These are phyloP conservation scores for Blastocystis sp. DNA, from an alignment of 352 stramenopile species.

Conservation along the genomic window DNA sequence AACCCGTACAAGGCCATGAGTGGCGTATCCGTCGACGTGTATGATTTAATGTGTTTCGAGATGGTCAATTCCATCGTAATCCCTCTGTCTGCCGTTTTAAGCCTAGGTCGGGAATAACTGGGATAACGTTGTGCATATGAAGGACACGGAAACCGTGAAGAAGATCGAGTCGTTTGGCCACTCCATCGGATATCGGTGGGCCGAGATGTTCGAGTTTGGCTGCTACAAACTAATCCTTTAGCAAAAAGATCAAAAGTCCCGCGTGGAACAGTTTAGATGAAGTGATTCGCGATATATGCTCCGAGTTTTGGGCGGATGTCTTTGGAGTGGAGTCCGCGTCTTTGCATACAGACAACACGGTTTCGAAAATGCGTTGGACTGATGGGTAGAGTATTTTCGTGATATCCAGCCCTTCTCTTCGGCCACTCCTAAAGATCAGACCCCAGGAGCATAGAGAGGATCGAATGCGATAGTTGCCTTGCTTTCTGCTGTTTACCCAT, in stretches of 20 bases:
- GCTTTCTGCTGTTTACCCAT: not conserved
- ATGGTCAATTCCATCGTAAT: conserved; percentile 37
- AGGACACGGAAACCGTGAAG: conserved; percentile 16
- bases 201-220: not conserved
- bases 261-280: conserved; percentile 58
- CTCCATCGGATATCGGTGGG: conserved; percentile 53
- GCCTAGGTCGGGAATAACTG: conserved; percentile 40
- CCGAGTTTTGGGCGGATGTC: conserved; percentile 41
- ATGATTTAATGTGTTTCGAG: conserved; percentile 54
- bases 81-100: not conserved
- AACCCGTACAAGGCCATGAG: not conserved
- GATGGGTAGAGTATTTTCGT: conserved; percentile 37
- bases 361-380: not conserved
- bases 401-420: not conserved
- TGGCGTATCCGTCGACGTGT: not conserved
- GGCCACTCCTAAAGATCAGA: conserved; percentile 21
- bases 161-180: conserved; percentile 40
- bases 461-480: conserved; percentile 10
- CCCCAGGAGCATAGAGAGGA: not conserved
- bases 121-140: not conserved
- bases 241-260: conserved; percentile 37
- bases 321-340: conserved; percentile 27
- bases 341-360: conserved; percentile 46
- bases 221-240: not conserved
- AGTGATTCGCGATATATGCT: conserved; percentile 40